Conservation (phyloP, 2,329 filamentous ascomycete genomes). For the Microcyclosporella mali region DNA sequence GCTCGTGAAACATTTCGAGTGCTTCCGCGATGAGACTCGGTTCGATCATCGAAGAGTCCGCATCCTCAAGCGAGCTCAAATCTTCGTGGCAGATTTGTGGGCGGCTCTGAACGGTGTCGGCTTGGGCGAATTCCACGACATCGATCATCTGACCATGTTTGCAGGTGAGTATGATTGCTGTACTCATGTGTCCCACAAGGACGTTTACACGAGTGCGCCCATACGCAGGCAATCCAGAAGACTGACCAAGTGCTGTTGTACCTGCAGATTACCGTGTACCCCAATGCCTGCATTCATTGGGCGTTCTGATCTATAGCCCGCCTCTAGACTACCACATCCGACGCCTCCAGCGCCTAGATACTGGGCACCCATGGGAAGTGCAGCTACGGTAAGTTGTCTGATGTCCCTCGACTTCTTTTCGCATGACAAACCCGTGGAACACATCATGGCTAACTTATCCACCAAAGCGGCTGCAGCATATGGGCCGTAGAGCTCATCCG, state of each 20-base stretch:
- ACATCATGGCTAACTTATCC: background rate
- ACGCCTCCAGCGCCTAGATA: conserved; percentile 57
- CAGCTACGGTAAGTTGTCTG: conserved; percentile 56
- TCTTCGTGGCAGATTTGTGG: conserved; percentile 93
- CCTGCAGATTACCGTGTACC: conserved; percentile 80
- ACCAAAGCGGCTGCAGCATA: conserved; percentile 67
- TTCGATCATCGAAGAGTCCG: conserved; percentile 73
- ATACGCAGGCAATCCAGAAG: background rate
- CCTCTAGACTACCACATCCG: conserved; percentile 66
- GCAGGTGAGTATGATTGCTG: conserved; percentile 48
- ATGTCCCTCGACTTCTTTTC: background rate
- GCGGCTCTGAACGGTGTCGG: conserved; percentile 80
- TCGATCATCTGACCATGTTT: conserved; percentile 97
- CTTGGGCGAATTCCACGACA: conserved; percentile 79
- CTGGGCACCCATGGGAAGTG: conserved; percentile 72
- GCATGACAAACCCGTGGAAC: background rate
- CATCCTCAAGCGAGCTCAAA: conserved; percentile 90
- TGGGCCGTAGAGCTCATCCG: conserved; percentile 91
- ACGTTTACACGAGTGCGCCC: conserved; percentile 5
- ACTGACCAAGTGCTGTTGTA: conserved; percentile 8
- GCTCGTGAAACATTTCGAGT: conserved; percentile 72
- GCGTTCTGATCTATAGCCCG: conserved; percentile 79
- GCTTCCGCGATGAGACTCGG: conserved; percentile 73
- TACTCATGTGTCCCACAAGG: background rate
- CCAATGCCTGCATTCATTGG: conserved; percentile 79